Conservation (phyloP, 257 asterid species). For the Solanum phureja region DNA sequence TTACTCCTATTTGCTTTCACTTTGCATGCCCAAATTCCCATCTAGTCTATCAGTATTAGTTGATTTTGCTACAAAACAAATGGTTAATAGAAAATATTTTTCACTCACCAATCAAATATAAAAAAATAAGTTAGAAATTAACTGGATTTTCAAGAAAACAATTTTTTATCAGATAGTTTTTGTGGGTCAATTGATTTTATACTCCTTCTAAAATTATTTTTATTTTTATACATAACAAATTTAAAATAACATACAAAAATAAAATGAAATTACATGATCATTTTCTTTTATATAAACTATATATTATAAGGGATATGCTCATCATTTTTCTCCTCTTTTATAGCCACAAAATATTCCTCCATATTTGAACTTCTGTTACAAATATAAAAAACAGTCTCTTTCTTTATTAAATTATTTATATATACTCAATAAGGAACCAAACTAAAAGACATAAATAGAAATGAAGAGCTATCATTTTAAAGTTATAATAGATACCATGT, state of each 20-base stretch:
- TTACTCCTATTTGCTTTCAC: not conserved
- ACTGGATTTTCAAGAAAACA: too few relatives aligned
- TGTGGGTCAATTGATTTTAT: not conserved
- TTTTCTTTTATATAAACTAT: too few relatives aligned
- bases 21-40: not conserved
- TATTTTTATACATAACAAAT: too few relatives aligned
- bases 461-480: not conserved
- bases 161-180: too few relatives aligned
- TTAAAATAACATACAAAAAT: too few relatives aligned
- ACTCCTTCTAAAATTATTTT: not conserved
- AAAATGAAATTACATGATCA: not conserved
- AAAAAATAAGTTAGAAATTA: too few relatives aligned
- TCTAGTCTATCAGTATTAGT: not conserved
- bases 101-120: too few relatives aligned
- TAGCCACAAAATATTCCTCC: not conserved
- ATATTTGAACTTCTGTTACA: not conserved
- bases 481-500: not conserved
- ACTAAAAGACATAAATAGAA: not conserved
- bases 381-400: not conserved
- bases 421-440: not conserved
- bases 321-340: not conserved
- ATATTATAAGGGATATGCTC: not conserved
- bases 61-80: too few relatives aligned
- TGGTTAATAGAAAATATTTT: too few relatives aligned
- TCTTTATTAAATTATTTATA: not conserved